Evolutionary conservation across 176 grass and related monocot species (phyloP).

Genomic region (Cenchrus purpureus): DNA sequence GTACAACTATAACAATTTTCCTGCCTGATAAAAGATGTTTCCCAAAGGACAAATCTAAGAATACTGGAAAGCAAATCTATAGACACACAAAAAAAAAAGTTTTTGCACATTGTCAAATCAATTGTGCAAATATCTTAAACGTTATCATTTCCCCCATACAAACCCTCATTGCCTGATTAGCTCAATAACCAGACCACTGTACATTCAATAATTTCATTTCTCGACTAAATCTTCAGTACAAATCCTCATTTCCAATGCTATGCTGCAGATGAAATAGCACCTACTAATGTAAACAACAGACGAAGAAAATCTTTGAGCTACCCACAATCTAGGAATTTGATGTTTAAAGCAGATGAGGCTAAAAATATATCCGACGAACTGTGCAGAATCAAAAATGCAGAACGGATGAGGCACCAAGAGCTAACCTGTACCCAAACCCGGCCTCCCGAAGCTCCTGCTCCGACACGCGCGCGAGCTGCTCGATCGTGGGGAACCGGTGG

Average conservation of each 20-base stretch:
- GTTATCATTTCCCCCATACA: not conserved
- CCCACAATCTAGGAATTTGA: not conserved
- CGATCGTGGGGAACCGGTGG: conserved; percentile 76
- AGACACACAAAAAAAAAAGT: not conserved
- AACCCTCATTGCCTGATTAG: not conserved
- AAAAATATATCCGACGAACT: not conserved
- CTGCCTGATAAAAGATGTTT: not conserved
- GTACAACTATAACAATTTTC: not conserved
- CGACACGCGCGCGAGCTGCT: conserved; percentile 61
- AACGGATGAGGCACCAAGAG: conserved; percentile 15
- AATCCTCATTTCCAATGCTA: not conserved
- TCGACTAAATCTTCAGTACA: not conserved
- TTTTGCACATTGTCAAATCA: not conserved
- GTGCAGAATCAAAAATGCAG: not conserved
- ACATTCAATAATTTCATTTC: not conserved
- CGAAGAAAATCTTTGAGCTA: not conserved
- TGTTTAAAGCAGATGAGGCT: not conserved
- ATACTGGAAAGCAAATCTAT: not conserved
- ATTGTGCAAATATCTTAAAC: not conserved
- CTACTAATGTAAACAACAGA: not conserved
- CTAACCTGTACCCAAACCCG: conserved; percentile 89
- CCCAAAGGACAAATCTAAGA: not conserved
- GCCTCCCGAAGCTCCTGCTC: conserved; percentile 90
- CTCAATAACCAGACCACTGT: not conserved
- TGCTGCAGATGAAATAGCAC: not conserved